These are phyloP conservation scores for Rubia yunnanensis DNA, from an alignment of 257 asterid genomes.

Conservation along the genomic window DNA sequence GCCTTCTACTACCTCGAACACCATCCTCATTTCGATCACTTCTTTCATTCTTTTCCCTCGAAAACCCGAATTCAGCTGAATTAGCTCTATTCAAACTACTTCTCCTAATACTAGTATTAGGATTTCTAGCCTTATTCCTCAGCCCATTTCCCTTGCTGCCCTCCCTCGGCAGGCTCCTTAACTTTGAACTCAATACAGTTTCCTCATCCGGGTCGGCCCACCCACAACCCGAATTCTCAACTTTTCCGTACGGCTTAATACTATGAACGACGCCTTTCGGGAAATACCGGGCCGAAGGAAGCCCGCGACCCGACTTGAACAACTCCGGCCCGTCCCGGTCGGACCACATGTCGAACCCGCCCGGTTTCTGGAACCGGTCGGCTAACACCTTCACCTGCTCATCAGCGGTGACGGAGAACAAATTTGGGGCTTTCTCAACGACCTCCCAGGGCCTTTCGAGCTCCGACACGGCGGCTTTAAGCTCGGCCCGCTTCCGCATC, in stretches of 20 bases:
- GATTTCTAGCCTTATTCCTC: constrained; percentile 28
- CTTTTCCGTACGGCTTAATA: constrained; percentile 47
- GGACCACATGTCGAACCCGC: constrained; percentile 94
- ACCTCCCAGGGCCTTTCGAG: constrained; percentile 97
- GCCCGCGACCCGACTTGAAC: constrained; percentile 43
- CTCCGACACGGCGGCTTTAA: constrained; percentile 83
- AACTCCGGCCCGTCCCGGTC: constrained; percentile 86
- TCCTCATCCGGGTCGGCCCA: constrained; percentile 21
- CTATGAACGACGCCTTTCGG: constrained; percentile 95
- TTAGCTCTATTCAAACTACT: constrained; percentile 14
- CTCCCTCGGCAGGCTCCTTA: constrained; percentile 15
- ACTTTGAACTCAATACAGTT: constrained; percentile 16
- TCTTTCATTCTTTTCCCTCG: constrained; percentile 16
- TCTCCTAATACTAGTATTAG: constrained; percentile 28
- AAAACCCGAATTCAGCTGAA: constrained; percentile 20
- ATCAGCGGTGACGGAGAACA: constrained; percentile 87
- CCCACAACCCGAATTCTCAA: constrained; percentile 15
- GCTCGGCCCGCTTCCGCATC: constrained; percentile 94
- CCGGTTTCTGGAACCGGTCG: constrained; percentile 92
- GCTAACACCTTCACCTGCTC: constrained; percentile 94
- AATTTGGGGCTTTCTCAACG: constrained; percentile 69
- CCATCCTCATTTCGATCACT: constrained; percentile 7
- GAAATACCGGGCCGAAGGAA: constrained; percentile 72
- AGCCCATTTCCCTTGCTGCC: constrained; percentile 15
- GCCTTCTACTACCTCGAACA: constrained; percentile 20